Evolutionary conservation across 2,329 filamentous ascomycete species (phyloP), one percentile per base, ranked within the genome.

Genomic region (Didymellaceae sp.): DNA sequence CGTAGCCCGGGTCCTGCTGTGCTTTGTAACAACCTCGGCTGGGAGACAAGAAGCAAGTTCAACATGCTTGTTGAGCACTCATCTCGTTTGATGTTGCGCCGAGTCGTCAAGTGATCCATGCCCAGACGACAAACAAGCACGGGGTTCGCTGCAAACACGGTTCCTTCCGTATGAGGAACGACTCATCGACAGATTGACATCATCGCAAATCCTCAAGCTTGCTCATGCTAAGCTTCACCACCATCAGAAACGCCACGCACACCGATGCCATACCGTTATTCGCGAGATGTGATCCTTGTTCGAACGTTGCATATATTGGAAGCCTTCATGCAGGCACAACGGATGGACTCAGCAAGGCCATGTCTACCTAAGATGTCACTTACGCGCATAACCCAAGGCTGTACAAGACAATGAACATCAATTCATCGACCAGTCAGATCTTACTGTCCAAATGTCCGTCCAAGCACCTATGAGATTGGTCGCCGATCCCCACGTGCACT

Each of bases 401-500:
- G 24, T 24, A 14, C 24, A n/a, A n/a, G n/a, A n/a, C n/a, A 28
- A 25, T 7, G n/a, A 21, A 22, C 30, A 30, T 6, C 37, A 35
- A 40, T n/a, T 5, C 13, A 21, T 20, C 21, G 30, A 26, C 42
- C 32, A 46, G 13, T 43, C 25, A 46, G 13, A 38, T 22, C 5
- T 5, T 21, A 13, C 7, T 16, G 14, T 16, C 9, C 14, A 2
- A 14, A 18, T 7, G 32, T 37, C 25, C 37, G 42, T 33, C 25
- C 42, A 22, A 33, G 37, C 48, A 52, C 42, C 42, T 42, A 43
- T 42, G 13, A 31, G 25, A 43, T 44, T 38, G 5, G 37, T 31
- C 38, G 38, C 32, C 14, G 7, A 28, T 53, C 24, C 38, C 49
- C 53, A 54, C 54, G 45, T 56, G 54, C 46, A 37, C 38, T 37